Evolutionary conservation across 768 basidiomycete species (phyloP), one percentile per base, ranked within the genome.

Genomic region (Melanogaster broomeanus): DNA sequence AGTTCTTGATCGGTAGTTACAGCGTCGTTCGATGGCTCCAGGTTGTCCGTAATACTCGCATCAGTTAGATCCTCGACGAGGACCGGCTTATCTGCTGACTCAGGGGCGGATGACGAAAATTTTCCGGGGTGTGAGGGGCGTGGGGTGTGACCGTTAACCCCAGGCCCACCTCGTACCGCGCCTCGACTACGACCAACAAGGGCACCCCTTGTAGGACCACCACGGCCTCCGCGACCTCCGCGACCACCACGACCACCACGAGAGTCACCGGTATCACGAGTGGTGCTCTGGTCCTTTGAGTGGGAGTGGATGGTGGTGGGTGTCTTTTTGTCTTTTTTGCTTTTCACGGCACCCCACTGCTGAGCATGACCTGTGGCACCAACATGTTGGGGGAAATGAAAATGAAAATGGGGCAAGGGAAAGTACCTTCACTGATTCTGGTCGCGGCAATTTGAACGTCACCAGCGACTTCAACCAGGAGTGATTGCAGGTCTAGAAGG

Each of bases 301-400:
- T 62, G 56, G 35, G 73, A 45, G 37, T 79, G 76, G 34, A 71
- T 45, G 27, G 76, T 38, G 18, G 74, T 44, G 12, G 78, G 60
- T 0, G 57, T 39, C 72, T 90, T 92, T 78, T 92, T 91, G 69
- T 93, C 89, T 76, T 90, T 93, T 81, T 91, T 93, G 70, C 82
- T 86, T 56, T 82, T 83, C 51, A 91, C 90, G 48, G 88, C 82
- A 45, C 81, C 90, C 90, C 90, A 93, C 63, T 86, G 88, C 66
- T 85, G 82, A 42, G 79, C 87, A 58, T 77, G 76, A 62, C 90
- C 90, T 93, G 65, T 45, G 44, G 49, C 30, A 52, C 22, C 31
- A 48, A 38, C 51, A 45, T 51, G 31, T 30, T 62, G 45, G 67
- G 54, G 33, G 31, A 19, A 5, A 18, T 39, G 27, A 13, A 34